Evolutionary conservation across 768 basidiomycete species (phyloP).

Genomic region (Hygrophoropsis aurantiaca): DNA sequence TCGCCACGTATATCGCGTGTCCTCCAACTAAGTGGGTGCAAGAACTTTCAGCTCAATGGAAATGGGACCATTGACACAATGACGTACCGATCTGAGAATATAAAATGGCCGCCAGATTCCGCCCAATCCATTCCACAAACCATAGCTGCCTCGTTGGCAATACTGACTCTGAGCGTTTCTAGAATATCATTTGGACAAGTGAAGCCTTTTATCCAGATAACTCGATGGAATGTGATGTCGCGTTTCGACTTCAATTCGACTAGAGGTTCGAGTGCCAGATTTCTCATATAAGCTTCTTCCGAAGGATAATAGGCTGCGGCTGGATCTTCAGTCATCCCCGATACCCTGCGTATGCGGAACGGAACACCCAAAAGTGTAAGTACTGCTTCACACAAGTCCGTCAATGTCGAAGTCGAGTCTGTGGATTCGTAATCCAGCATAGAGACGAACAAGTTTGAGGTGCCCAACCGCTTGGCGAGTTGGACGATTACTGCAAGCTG

Average conservation of each 20-base stretch:
- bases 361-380: conserved; percentile 91
- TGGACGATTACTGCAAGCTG: conserved; percentile 98
- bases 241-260: conserved; percentile 76
- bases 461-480: conserved; percentile 86
- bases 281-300: conserved; percentile 93
- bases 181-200: conserved; percentile 98
- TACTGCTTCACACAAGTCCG: conserved; percentile 93
- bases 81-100: conserved; percentile 91
- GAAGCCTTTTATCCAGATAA: conserved; percentile 98
- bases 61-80: background rate
- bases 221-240: conserved; percentile 81
- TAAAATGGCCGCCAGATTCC: conserved; percentile 95
- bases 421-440: conserved; percentile 97
- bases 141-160: conserved; percentile 93
- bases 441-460: conserved; percentile 90
- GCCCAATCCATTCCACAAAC: conserved; percentile 99
- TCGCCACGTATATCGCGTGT: conserved; percentile 98
- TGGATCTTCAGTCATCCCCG: conserved; percentile 89
- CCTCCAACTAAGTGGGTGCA: conserved; percentile 66
- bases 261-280: conserved; percentile 89
- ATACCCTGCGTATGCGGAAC: conserved; percentile 88
- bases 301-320: conserved; percentile 90
- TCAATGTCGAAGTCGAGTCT: conserved; percentile 92
- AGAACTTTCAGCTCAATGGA: conserved; percentile 1
- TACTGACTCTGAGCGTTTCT: conserved; percentile 90